Percentiles rank a stretch among this genome's conserved stretches.
Evolutionary conservation across 2,329 filamentous ascomycete species (phyloP).

Genomic region (Eurotiales sp.): DNA sequence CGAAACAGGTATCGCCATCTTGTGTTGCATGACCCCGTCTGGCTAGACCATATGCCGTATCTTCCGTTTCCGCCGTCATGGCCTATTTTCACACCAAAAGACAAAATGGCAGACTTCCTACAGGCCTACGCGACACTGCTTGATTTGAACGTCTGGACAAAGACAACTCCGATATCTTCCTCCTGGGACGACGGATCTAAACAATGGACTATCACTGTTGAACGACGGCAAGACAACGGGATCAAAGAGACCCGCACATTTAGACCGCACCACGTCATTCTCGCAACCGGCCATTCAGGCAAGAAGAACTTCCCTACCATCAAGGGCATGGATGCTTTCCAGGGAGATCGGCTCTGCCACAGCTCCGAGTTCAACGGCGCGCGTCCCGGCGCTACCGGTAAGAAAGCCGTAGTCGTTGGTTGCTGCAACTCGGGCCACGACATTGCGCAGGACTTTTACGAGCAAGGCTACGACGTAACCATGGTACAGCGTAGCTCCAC

Average conservation of each 20-base stretch:
- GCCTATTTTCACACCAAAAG: constrained; percentile 69
- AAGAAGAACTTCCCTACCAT: constrained; percentile 54
- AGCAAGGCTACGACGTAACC: constrained; percentile 64
- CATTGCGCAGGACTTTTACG: constrained; percentile 64
- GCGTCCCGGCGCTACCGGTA: constrained; percentile 44
- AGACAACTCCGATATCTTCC: constrained; percentile 47
- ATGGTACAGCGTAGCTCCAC: constrained; percentile 67
- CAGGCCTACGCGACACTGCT: constrained; percentile 61
- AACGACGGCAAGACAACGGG: constrained; percentile 38
- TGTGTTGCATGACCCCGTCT: constrained; percentile 65
- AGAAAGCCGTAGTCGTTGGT: constrained; percentile 63
- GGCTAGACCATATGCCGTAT: constrained; percentile 56
- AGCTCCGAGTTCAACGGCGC: constrained; percentile 59
- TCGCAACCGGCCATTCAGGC: constrained; percentile 66
- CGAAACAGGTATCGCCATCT: constrained; percentile 60
- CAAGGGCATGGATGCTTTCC: constrained; percentile 52
- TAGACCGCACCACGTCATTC: constrained; percentile 61
- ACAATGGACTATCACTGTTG: constrained; percentile 55
- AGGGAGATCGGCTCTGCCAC: constrained; percentile 58
- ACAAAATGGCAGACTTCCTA: constrained; percentile 67
- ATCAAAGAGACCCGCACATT: constrained; percentile 50
- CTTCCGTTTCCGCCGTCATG: constrained; percentile 61
- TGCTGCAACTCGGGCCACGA: constrained; percentile 68
- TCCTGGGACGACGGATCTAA: constrained; percentile 50
- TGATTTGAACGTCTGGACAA: constrained; percentile 66